Evolutionary conservation across 352 stramenopile genomes (phyloP), one percentile per base, ranked within the genome.

Genomic region (Pythium guiyangense): DNA sequence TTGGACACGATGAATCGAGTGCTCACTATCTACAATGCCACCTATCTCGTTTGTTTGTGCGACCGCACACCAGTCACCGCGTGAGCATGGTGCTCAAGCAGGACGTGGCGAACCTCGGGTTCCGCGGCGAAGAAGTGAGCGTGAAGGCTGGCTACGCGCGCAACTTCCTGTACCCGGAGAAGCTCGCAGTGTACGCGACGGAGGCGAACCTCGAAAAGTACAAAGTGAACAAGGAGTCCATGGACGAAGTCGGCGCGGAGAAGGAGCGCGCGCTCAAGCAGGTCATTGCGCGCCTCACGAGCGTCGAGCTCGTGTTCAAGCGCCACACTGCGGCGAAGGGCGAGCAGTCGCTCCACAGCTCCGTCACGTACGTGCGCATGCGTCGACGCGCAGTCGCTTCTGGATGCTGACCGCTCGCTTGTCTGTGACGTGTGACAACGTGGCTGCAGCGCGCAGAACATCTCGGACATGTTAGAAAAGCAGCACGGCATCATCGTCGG

Each of bases 131-230:
- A 50, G 85, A 98, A 45, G 77, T 98, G 47, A 84, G 71, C 29
- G 93, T 98, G 48, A 96, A 97, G 62, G 90, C 94, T 8, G 94
- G 94, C 42, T 98, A 95, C 70, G 93, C 93, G 37, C 89, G 94
- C 51, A 98, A 98, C 74, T 97, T 82, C 55, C 66, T 98, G 47
- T 93, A 98, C 63, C 94, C 94, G 6, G 71, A 97, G 61, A 97
- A 98, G 70, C 75, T 96, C 54, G 93, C 92, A 1, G 79, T 98
- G 44, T 98, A 98, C 69, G 94, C 94, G 15, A 98, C 90, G 31
- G 73, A 86, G 1, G 66, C 70, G 14, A 98, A 98, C 73, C 88
- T 88, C 66, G 66, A 89, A 52, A 87, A 86, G 70, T 92, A 72
- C 74, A 88, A 87, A 50, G 74, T 89, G 54, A 71, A 90, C 63